Conservation (phyloP, 805 yeast species). For the Candida piceae region DNA sequence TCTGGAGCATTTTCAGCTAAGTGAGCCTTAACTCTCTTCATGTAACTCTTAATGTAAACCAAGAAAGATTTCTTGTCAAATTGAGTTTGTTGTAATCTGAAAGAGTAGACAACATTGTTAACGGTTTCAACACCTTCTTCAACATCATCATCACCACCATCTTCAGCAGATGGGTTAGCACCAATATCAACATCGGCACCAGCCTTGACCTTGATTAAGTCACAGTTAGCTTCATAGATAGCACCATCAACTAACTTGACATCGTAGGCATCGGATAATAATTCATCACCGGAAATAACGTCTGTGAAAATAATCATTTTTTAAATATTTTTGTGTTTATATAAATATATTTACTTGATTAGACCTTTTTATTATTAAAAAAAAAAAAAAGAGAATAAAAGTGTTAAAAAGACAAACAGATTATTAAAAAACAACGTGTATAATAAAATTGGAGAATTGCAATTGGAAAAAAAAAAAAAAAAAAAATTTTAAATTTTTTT, state of each 20-base stretch:
- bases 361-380: too few relatives aligned
- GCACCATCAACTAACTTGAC: slow-evolving; percentile 79
- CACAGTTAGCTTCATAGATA: slow-evolving; percentile 95
- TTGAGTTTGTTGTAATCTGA: slow-evolving; percentile 93
- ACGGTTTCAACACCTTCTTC: slow-evolving; percentile 88
- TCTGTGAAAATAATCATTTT: slow-evolving; percentile 52
- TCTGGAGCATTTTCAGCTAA: slow-evolving; percentile 90
- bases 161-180: slow-evolving; percentile 99
- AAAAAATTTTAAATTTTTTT: too few relatives aligned
- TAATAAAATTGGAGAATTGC: too few relatives aligned
- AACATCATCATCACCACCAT: slow-evolving; percentile 68
- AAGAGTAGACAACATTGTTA: slow-evolving; percentile 97
- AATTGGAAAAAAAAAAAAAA: too few relatives aligned
- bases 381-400: slow-evolving; percentile 5
- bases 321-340: neutral
- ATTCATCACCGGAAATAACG: slow-evolving; percentile 91
- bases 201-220: slow-evolving; percentile 76
- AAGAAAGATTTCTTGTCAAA: slow-evolving; percentile 98
- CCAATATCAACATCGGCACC: slow-evolving; percentile 97
- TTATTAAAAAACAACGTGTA: neutral
- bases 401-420: neutral
- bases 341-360: too few relatives aligned
- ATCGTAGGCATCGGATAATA: slow-evolving; percentile 96
- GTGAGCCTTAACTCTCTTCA: slow-evolving; percentile 91
- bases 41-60: slow-evolving; percentile 97